These are phyloP conservation scores for Cladophialophora immunda DNA, from an alignment of 2,329 filamentous ascomycete genomes.

Conservation along the genomic window DNA sequence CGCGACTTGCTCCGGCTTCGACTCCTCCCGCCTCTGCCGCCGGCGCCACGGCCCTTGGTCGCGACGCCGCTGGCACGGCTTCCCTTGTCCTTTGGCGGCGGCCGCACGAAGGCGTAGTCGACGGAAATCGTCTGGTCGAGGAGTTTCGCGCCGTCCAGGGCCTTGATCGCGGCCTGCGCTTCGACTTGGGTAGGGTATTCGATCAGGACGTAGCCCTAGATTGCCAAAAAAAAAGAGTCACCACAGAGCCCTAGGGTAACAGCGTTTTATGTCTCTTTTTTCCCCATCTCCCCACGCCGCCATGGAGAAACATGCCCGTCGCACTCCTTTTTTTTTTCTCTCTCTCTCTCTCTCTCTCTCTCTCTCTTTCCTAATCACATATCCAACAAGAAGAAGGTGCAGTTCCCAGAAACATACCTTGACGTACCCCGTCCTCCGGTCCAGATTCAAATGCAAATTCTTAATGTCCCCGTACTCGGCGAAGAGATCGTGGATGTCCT, in stretches of 20 bases:
- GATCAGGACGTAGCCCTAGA: constrained; percentile 71
- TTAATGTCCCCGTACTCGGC: constrained; percentile 73
- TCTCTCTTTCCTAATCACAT: no score
- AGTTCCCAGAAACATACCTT: constrained; percentile 61
- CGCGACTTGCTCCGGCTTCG: constrained; percentile 55
- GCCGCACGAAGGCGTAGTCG: constrained; percentile 72
- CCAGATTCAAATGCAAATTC: constrained; percentile 72
- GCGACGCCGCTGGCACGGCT: constrained; percentile 45
- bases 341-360: background rate
- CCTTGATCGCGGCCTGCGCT: constrained; percentile 69
- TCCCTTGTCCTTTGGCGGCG: constrained; percentile 61
- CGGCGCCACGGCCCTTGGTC: constrained; percentile 33
- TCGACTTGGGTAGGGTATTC: constrained; percentile 71
- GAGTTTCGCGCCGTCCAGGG: constrained; percentile 67
- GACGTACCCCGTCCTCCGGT: constrained; percentile 72
- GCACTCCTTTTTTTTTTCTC: background rate
- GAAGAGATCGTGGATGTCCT: constrained; percentile 72
- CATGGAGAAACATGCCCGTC: no score
- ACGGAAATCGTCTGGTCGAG: constrained; percentile 72
- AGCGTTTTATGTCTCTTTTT: background rate
- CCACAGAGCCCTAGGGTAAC: background rate
- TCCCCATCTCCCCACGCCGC: background rate
- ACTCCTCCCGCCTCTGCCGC: constrained; percentile 54
- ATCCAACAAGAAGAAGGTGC: no score
- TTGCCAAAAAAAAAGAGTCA: background rate